phyloP scores from a whole-genome alignment of 257 asterid species.

The Gardenia jasminoides region DNA sequence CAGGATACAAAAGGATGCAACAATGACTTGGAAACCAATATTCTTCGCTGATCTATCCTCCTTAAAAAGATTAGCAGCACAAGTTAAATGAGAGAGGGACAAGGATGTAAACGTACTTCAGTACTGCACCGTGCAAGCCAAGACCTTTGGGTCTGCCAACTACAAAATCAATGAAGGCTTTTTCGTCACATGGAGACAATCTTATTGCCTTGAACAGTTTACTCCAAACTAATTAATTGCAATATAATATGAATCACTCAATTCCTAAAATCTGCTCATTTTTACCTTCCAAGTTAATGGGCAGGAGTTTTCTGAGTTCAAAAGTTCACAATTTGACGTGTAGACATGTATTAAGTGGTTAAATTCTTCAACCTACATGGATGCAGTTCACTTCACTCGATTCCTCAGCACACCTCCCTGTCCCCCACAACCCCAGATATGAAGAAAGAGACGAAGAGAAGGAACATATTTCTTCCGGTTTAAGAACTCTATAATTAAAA shows the following conservation, averaged over 20 bases:
- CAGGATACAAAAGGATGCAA: slow-evolving; percentile 31
- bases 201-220: background rate
- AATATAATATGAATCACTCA: background rate
- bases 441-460: background rate
- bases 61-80: slow-evolving; percentile 14
- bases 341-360: background rate
- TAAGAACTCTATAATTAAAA: too few relatives aligned
- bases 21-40: slow-evolving; percentile 38
- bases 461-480: background rate
- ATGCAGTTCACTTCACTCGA: background rate
- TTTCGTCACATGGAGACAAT: too few relatives aligned
- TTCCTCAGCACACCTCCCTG: background rate
- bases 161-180: too few relatives aligned
- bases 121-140: background rate
- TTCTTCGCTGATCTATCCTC: slow-evolving; percentile 30
- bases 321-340: background rate
- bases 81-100: background rate
- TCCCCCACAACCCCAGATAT: background rate
- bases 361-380: background rate
- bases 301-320: background rate
- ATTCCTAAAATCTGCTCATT: background rate
- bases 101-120: background rate
- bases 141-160: background rate
- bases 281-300: background rate
- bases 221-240: background rate